Evolutionary conservation across 2,329 filamentous ascomycete species (phyloP), one percentile per base, ranked within the genome.

Genomic region (Dactylella cylindrospora): DNA sequence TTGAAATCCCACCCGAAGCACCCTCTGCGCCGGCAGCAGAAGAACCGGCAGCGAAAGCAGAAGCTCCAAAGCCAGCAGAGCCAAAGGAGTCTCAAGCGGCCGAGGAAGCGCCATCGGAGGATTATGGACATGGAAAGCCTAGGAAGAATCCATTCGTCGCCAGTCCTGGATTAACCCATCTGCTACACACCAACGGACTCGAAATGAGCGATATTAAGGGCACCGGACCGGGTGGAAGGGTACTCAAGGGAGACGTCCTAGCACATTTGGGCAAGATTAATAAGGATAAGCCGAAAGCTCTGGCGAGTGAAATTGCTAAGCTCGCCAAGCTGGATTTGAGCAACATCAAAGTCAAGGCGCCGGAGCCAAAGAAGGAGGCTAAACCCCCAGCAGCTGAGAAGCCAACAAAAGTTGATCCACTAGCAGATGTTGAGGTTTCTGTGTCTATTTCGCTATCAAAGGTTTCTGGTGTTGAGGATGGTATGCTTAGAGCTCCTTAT

Each of bases 221-320:
- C 4, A 91, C 88, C 15, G 93, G 93, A 19, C 93, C 93, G 23
- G 84, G 84, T 69, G 90, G 90, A 55, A 84, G 93, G 64, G 78
- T 98, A 50, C 80, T 98, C 65, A 98, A 98, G 79, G 93, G 93
- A 52, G 93, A 98, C 71, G 85, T 98, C 5, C 82, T 98, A 49
- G 90, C 90, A 40, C 93, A 91, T 73, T 74, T 97, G 12, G 93
- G 93, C 65, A 78, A 79, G 68, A 88, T 96, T 70, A 78, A 84
- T 61, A 77, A 83, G 65, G 79, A 83, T 59, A 86, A 88, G 67
- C 86, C 91, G 1, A 79, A 81, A 17, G 78, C 83, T 64, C 80
- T 90, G 68, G 86, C 87, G 51, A 77, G 80, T 55, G 83, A 82
- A 46, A 84, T 95, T 71, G 78, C 82, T 61, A 85, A 89, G 73